These are phyloP conservation scores for Leccinum olivaceoglutinosum DNA, from an alignment of 1,284 basidiomycete genomes.

Conservation along the genomic window DNA sequence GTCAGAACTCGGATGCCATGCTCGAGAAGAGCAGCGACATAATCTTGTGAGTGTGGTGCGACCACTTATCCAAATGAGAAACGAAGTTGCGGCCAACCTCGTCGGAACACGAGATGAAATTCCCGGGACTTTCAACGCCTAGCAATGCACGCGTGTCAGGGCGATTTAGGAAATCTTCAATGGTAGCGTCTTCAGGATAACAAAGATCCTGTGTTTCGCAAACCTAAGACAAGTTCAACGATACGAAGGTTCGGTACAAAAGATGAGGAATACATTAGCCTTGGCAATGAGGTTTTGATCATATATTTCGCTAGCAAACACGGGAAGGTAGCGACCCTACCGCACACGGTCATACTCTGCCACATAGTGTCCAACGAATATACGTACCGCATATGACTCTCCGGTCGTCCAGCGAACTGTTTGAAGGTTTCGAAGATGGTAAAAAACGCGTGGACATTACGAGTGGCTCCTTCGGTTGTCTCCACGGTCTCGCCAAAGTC, in stretches of 20 bases:
- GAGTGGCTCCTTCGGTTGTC: conserved; percentile 69
- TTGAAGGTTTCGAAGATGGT: conserved; percentile 69
- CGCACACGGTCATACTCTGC: background rate
- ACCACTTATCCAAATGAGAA: conserved; percentile 56
- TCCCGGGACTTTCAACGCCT: conserved; percentile 51
- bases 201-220: conserved; percentile 50
- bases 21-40: conserved; percentile 70
- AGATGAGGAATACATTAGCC: conserved; percentile 16
- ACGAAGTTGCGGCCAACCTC: conserved; percentile 46
- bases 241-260: background rate
- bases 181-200: conserved; percentile 47
- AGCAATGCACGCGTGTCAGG: conserved; percentile 49
- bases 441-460: conserved; percentile 67
- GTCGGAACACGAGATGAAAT: conserved; percentile 54
- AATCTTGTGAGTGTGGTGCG: conserved; percentile 49
- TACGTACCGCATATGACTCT: conserved; percentile 59
- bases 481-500: conserved; percentile 49
- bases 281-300: conserved; percentile 63
- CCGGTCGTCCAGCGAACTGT: conserved; percentile 61
- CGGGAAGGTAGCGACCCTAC: conserved; percentile 73
- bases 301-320: conserved; percentile 75
- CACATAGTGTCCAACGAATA: background rate
- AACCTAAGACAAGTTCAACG: conserved; percentile 29
- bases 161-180: conserved; percentile 52
- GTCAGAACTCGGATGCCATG: conserved; percentile 68